Evolutionary conservation across 192 early-diverging fungal species (phyloP), one percentile per base, ranked within the genome.

Genomic region (Kappamyces sp.): DNA sequence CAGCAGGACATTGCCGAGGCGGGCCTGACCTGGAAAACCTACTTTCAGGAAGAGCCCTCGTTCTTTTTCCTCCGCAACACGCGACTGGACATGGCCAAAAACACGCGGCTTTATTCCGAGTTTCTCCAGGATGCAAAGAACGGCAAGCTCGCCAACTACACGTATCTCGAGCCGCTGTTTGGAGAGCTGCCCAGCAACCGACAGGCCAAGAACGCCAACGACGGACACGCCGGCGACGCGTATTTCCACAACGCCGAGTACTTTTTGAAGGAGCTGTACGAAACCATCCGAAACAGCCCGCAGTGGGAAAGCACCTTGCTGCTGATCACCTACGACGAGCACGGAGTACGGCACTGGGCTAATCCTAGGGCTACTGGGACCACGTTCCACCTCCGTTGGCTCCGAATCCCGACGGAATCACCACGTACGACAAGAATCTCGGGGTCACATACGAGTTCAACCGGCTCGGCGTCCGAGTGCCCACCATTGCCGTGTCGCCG

Each of bases 301-400:
- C 73, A 77, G 42, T 80, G 78, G 78, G 61, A 77, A 13, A 31
- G 58, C 8, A 73, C 70, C n/a, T 55, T 71, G 23, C 63, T 77
- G 36, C 40, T 80, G 32, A 51, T 80, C 36, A 80, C 73, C 46
- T 78, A 69, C 44, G 78, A 80, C 58, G 78, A 79, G 51, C 66
- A 75, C 54, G 78, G 75, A 47, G 72, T 70, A 62, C 38, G 77
- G 76, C 54, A 71, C 74, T 60, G 74, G 72, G 9, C 49, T 64
- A 5, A 23, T 23, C 23, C 23, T 23, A 23, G 23, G 23, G 23
- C 23, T 23, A 23, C 23, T 23, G 23, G 23, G 23, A 23, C 23
- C 23, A 23, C 23, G 23, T 23, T 23, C 66, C 78, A 8, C 78
- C 78, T 50, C 49, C 52, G 39, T 57, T 50, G 55, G 68, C 77